Conservation (phyloP, 441 rosid species). For the Pelargonium myrrhifolium region DNA sequence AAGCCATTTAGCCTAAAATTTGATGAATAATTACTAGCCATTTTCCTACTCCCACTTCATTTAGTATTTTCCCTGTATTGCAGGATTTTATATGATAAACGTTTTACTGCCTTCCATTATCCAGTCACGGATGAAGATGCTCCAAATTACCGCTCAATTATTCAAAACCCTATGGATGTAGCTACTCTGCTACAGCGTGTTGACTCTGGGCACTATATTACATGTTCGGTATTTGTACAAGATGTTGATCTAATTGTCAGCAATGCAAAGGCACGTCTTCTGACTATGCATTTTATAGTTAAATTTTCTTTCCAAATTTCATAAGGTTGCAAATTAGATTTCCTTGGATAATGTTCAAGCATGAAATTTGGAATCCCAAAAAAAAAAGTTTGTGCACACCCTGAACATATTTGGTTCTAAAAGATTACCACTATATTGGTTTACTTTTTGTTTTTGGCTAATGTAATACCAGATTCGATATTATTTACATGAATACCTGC, state of each 20-base stretch:
- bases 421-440: not conserved
- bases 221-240: constrained; percentile 76
- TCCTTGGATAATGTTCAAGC: not conserved
- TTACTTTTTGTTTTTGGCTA: not conserved
- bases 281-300: not conserved
- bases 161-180: constrained; percentile 93
- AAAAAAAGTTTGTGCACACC: no score
- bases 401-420: not conserved
- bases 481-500: not conserved
- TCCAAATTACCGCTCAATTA: constrained; percentile 79
- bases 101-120: constrained; percentile 87
- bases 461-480: not conserved
- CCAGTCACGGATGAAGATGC: constrained; percentile 97
- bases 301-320: not conserved
- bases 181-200: constrained; percentile 89
- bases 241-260: constrained; percentile 79
- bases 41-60: constrained; percentile 3
- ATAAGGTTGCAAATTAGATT: not conserved
- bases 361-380: not conserved
- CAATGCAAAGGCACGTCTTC: constrained; percentile 73
- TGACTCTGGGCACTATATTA: constrained; percentile 77
- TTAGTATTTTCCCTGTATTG: constrained; percentile 16
- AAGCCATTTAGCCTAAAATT: not conserved
- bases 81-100: constrained; percentile 87
- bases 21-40: not conserved